Conservation (phyloP, 495 filamentous ascomycete genomes). For the Penicillium paradoxum region DNA sequence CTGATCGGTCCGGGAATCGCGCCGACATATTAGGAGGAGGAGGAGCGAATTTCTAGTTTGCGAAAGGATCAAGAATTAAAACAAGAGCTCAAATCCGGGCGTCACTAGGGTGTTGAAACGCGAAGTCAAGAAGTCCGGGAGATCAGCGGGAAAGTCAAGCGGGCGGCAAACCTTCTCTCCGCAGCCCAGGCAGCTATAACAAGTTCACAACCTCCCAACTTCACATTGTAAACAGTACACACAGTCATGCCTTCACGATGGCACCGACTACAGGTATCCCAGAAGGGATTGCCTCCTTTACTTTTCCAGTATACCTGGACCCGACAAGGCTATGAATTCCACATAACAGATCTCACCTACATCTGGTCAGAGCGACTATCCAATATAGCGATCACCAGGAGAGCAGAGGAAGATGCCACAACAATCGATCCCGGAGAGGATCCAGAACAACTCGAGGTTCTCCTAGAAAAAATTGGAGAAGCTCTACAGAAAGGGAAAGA, state of each 20-base stretch:
- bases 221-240: not conserved
- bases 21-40: conserved; percentile 26
- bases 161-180: conserved; percentile 25
- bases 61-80: not conserved
- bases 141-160: conserved; percentile 28
- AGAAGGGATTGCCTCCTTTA: conserved; percentile 40
- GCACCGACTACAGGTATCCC: conserved; percentile 28
- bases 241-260: conserved; percentile 36
- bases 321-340: conserved; percentile 59
- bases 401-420: conserved; percentile 61
- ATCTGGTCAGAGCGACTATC: conserved; percentile 77
- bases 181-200: conserved; percentile 16
- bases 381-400: conserved; percentile 55
- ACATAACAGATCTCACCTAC: conserved; percentile 76
- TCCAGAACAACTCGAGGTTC: conserved; percentile 60
- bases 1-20: conserved; percentile 28
- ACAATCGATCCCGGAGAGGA: conserved; percentile 85
- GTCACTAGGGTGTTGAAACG: conserved; percentile 5
- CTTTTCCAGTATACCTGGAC: conserved; percentile 51
- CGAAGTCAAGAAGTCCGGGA: conserved; percentile 17
- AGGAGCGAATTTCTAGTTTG: not conserved
- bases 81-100: not conserved
- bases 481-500: conserved; percentile 49
- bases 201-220: not conserved
- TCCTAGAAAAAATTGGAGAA: conserved; percentile 67